phyloP scores from a whole-genome alignment of 73 alveolate species.

The Paraurostyla sp. region DNA sequence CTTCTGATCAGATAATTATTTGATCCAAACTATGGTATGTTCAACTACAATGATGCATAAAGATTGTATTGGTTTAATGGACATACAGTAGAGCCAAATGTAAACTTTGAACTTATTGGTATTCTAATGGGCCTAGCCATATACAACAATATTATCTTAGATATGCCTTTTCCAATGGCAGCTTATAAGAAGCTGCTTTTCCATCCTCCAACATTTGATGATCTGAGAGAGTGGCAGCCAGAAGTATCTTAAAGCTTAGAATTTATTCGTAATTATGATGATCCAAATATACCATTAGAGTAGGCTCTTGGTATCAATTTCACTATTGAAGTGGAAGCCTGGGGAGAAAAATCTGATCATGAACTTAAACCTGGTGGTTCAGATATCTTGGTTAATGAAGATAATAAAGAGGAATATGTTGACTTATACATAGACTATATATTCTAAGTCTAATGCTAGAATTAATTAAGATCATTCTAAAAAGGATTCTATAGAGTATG shows the following conservation, averaged over 20 bases:
- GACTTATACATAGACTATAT: slow-evolving; percentile 72
- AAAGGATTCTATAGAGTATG: slow-evolving; percentile 81
- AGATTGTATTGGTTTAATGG: slow-evolving; percentile 80
- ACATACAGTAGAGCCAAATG: slow-evolving; percentile 74
- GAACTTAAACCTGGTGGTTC: slow-evolving; percentile 80
- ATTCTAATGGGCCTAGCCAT: slow-evolving; percentile 85
- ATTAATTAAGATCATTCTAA: slow-evolving; percentile 58
- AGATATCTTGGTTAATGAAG: slow-evolving; percentile 74
- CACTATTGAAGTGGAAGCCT: slow-evolving; percentile 69
- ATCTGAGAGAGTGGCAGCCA: slow-evolving; percentile 65
- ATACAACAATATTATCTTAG: slow-evolving; percentile 81
- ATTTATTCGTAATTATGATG: slow-evolving; percentile 56
- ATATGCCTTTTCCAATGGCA: slow-evolving; percentile 82
- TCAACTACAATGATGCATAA: slow-evolving; percentile 66
- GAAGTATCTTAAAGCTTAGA: slow-evolving; percentile 47
- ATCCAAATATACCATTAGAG: slow-evolving; percentile 39
- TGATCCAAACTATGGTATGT: slow-evolving; percentile 84
- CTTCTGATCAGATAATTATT: slow-evolving; percentile 70
- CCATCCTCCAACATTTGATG: slow-evolving; percentile 58
- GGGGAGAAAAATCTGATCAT: slow-evolving; percentile 67
- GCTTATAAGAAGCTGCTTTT: slow-evolving; percentile 70
- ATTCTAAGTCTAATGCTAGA: slow-evolving; percentile 75
- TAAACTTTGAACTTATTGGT: slow-evolving; percentile 89
- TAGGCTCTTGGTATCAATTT: slow-evolving; percentile 66
- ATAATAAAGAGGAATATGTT: slow-evolving; percentile 83